A percentile compares a stretch with the other conserved stretches of the same genome.
Conservation (phyloP, 2,329 filamentous ascomycete genomes). For the Calcarisporium arbuscula region DNA sequence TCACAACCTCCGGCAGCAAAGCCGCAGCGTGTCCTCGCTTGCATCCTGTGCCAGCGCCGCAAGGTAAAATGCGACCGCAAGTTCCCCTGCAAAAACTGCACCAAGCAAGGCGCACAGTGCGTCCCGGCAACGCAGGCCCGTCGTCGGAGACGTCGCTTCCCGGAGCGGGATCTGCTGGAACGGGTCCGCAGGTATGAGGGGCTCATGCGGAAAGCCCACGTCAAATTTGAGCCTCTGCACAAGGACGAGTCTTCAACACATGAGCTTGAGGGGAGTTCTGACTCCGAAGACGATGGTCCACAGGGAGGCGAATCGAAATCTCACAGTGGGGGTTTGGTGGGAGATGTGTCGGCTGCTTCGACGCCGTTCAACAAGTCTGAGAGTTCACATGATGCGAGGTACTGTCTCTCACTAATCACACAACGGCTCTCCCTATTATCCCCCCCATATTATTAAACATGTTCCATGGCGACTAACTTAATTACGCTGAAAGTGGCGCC, state of each 20-base stretch:
- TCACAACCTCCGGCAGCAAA: too few relatives aligned
- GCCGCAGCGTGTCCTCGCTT: too few relatives aligned
- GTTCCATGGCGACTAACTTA: too few relatives aligned
- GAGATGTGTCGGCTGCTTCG: slow-evolving; percentile 3
- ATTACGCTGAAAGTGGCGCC: too few relatives aligned
- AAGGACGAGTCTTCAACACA: slow-evolving; percentile 6
- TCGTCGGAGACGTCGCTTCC: slow-evolving; percentile 36
- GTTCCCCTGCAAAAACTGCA: slow-evolving; percentile 51
- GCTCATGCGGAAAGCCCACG: slow-evolving; percentile 46
- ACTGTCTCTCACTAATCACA: not conserved
- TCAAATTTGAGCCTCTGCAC: slow-evolving; percentile 45
- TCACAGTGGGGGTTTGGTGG: not conserved
- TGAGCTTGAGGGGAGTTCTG: not conserved
- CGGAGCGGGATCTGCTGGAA: slow-evolving; percentile 52
- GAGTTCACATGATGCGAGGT: slow-evolving; percentile 11
- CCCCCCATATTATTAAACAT: too few relatives aligned
- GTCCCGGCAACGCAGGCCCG: slow-evolving; percentile 31
- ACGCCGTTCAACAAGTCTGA: slow-evolving; percentile 5
- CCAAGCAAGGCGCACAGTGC: slow-evolving; percentile 37
- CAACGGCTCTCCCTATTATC: not conserved
- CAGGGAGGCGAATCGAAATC: slow-evolving; percentile 8
- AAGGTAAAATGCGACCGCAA: slow-evolving; percentile 57
- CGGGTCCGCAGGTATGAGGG: slow-evolving; percentile 51
- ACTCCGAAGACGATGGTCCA: slow-evolving; percentile 1
- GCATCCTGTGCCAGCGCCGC: slow-evolving; percentile 56